phyloP scores from a whole-genome alignment of 805 yeast genomes.

The Vanderwaltozyma polyspora region DNA sequence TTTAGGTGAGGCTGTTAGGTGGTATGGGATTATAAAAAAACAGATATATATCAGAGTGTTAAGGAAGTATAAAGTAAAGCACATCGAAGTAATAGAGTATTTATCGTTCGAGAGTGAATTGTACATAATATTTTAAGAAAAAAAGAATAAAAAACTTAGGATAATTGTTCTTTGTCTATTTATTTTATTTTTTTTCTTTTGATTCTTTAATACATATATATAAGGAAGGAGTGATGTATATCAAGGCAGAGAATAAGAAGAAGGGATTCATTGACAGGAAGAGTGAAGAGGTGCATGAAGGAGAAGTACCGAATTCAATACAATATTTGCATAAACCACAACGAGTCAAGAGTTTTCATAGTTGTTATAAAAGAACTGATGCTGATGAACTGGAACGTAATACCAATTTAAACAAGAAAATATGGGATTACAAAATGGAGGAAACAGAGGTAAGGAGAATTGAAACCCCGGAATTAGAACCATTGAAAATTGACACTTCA shows the following conservation, averaged over 20 bases:
- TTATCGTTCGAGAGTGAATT: too few relatives aligned
- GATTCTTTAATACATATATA: too few relatives aligned
- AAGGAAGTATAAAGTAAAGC: too few relatives aligned
- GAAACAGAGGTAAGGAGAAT: neutral
- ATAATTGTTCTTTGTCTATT: too few relatives aligned
- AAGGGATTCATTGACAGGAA: slow-evolving; percentile 1
- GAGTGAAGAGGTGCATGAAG: neutral
- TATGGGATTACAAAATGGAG: neutral
- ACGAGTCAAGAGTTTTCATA: slow-evolving; percentile 10
- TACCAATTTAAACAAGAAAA: slow-evolving; percentile 20
- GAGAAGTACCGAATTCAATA: slow-evolving; percentile 9
- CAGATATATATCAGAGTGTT: too few relatives aligned
- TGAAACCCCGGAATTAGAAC: neutral
- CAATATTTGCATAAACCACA: slow-evolving; percentile 22
- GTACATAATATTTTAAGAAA: too few relatives aligned
- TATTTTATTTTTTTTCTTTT: too few relatives aligned
- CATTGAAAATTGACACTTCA: neutral
- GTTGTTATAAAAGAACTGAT: slow-evolving; percentile 13
- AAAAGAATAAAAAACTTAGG: too few relatives aligned
- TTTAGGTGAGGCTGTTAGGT: too few relatives aligned
- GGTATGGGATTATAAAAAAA: too few relatives aligned
- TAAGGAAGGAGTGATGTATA: too few relatives aligned
- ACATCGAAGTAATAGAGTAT: too few relatives aligned
- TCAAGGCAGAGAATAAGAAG: neutral
- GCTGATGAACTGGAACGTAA: slow-evolving; percentile 22